A percentile compares a stretch with the other conserved stretches of the same genome.
Conservation (phyloP, 805 yeast species). For the Candida ipomoeae region DNA sequence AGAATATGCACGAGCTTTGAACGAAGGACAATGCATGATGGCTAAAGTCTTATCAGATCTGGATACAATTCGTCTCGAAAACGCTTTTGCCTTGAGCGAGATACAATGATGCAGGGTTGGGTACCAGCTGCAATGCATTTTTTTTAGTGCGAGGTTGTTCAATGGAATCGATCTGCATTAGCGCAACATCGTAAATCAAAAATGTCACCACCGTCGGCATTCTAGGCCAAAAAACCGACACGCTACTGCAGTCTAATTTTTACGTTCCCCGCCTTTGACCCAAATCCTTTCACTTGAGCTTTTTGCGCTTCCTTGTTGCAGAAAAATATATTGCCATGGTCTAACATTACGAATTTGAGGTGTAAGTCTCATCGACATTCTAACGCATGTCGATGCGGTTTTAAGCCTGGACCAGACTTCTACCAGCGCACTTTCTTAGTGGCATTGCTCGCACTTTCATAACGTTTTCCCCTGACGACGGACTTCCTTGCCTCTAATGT, state of each 20-base stretch:
- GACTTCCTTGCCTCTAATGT: neutral
- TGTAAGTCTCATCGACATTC: too few species aligned
- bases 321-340: neutral
- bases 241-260: neutral
- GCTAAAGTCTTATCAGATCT: conserved; percentile 6
- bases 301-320: neutral
- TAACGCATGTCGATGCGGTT: neutral
- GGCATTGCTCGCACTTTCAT: neutral
- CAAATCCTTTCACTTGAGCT: neutral
- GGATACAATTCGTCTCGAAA: conserved; percentile 3
- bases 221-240: neutral
- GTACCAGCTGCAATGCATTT: conserved; percentile 2
- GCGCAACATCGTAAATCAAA: conserved; percentile 1
- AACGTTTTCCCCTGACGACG: conserved; percentile 1
- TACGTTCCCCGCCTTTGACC: neutral
- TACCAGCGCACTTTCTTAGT: neutral
- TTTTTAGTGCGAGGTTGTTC: conserved; percentile 3
- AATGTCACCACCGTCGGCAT: neutral
- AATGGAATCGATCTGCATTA: conserved; percentile 1
- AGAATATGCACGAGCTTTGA: neutral
- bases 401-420: neutral
- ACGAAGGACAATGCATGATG: neutral
- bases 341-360: neutral
- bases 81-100: conserved; percentile 1
- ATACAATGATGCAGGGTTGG: conserved; percentile 2